phyloP scores from a whole-genome alignment of 495 filamentous ascomycete genomes.

The Stereocaulon alpinum region DNA sequence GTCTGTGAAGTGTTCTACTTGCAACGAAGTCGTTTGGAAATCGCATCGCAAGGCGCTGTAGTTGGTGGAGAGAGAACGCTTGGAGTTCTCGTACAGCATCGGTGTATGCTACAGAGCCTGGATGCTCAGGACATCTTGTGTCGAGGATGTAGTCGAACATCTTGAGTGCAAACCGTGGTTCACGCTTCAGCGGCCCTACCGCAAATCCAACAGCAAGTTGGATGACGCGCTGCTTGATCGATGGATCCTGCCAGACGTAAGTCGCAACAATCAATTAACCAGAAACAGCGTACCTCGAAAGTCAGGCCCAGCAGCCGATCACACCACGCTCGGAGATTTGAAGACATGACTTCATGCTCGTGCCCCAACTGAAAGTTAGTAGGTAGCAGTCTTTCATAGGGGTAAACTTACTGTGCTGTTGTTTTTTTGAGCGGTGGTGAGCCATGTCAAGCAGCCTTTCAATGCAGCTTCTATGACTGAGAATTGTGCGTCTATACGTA shows the following conservation, averaged over 20 bases:
- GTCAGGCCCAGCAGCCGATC: slow-evolving; percentile 58
- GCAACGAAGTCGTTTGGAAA: slow-evolving; percentile 82
- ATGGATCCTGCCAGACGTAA: slow-evolving; percentile 52
- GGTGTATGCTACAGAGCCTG: slow-evolving; percentile 59
- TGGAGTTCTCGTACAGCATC: slow-evolving; percentile 90
- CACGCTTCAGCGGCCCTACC: slow-evolving; percentile 66
- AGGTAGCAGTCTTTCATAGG: slow-evolving; percentile 6
- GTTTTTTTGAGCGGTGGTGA: slow-evolving; percentile 37
- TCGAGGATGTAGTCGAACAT: slow-evolving; percentile 85
- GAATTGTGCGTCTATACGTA: slow-evolving; percentile 80
- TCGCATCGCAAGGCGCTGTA: slow-evolving; percentile 78
- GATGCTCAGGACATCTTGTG: slow-evolving; percentile 59
- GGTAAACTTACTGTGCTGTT: slow-evolving; percentile 40
- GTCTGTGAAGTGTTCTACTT: slow-evolving; percentile 20
- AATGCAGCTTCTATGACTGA: slow-evolving; percentile 84
- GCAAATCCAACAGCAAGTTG: slow-evolving; percentile 80
- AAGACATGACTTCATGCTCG: slow-evolving; percentile 50
- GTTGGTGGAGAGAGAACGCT: slow-evolving; percentile 66
- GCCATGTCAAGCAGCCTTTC: slow-evolving; percentile 82
- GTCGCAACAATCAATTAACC: slow-evolving; percentile 4
- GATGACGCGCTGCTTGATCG: slow-evolving; percentile 72
- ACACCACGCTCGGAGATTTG: slow-evolving; percentile 71
- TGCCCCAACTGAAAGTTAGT: slow-evolving; percentile 39
- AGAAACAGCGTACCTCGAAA: slow-evolving; percentile 49
- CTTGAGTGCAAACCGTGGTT: slow-evolving; percentile 68